Evolutionary conservation across 2,329 filamentous ascomycete genomes (phyloP), one percentile per base, ranked within the genome.

Genomic region (Trichoderma guizhouense): DNA sequence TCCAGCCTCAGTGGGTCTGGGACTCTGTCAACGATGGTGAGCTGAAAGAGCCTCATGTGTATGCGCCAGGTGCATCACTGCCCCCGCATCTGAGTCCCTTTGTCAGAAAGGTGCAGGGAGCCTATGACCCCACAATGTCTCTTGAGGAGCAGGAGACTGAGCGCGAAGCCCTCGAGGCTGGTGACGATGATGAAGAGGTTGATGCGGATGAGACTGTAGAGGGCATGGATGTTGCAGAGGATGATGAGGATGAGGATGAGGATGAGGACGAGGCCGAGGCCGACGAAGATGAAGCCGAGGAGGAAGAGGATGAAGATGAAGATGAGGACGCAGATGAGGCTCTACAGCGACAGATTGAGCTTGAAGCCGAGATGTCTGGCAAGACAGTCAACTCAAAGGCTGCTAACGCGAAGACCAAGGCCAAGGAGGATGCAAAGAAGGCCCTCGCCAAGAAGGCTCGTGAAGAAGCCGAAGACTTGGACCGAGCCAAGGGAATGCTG

Each of bases 1-100:
- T 99, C 71, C 96, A 99, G 84, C 96, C 96, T 24, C 96, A 99
- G 81, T 99, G 97, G 95, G 90, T 99, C 5, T 99, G 96, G 96
- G 96, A 99, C 79, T 95, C 93, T 78, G 85, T 97, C 80, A 99
- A 99, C 80, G 93, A 96, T 60, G 93, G 94, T 74, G 94, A 95
- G 82, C 85, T 99, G 71, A 91, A 98, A 80, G 88, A 92, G 75
- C 90, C 95, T 36, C 94, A 98, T 79, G 83, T 95, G 43, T 99
- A 99, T 78, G 93, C 92, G 0, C 96, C 96, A 2, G 96, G 96
- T 21, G 92, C 95, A 21, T 91, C 93, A 76, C 86, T 99, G 36
- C 96, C 96, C 26, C 96, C 96, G 14, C 96, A 99, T 86, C 83
- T 99, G 77, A 98, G 95, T 81, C 96, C 96, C 30, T 99, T 97